Evolutionary conservation across 2,329 filamentous ascomycete species (phyloP).

Genomic region (Scedosporium aurantiacum): DNA sequence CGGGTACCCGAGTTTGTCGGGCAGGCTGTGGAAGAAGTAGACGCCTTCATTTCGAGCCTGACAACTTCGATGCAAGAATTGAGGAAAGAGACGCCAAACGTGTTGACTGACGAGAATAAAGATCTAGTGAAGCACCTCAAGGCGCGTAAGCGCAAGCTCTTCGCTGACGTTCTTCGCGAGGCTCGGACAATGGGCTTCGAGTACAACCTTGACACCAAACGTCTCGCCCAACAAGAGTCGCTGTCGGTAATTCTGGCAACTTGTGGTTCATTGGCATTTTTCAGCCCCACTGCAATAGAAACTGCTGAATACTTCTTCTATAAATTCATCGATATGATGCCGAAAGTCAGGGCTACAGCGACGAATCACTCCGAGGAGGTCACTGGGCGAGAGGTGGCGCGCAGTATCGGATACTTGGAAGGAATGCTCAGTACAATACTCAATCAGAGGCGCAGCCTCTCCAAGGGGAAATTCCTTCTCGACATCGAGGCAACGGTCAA

Average conservation of each 20-base stretch:
- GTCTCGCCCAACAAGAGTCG: constrained; percentile 62
- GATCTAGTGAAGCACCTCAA: constrained; percentile 78
- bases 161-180: constrained; percentile 75
- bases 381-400: constrained; percentile 64
- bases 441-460: constrained; percentile 44
- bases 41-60: constrained; percentile 59
- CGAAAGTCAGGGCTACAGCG: constrained; percentile 53
- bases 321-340: constrained; percentile 63
- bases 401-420: constrained; percentile 79
- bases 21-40: constrained; percentile 47
- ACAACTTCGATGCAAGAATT: constrained; percentile 59
- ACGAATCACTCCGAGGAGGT: constrained; percentile 76
- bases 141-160: constrained; percentile 77
- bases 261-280: constrained; percentile 27
- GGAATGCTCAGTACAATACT: constrained; percentile 62
- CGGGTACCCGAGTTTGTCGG: constrained; percentile 38
- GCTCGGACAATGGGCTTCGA: constrained; percentile 83
- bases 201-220: constrained; percentile 65
- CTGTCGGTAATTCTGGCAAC: constrained; percentile 58
- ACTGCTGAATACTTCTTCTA: constrained; percentile 63
- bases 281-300: constrained; percentile 15
- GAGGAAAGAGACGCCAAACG: constrained; percentile 69
- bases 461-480: constrained; percentile 10
- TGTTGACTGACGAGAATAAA: constrained; percentile 81
- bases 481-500: not conserved